A percentile compares a stretch with the other conserved stretches of the same genome.
Conservation (phyloP, 2,329 filamentous ascomycete genomes). For the Fusarium xyrophilum region DNA sequence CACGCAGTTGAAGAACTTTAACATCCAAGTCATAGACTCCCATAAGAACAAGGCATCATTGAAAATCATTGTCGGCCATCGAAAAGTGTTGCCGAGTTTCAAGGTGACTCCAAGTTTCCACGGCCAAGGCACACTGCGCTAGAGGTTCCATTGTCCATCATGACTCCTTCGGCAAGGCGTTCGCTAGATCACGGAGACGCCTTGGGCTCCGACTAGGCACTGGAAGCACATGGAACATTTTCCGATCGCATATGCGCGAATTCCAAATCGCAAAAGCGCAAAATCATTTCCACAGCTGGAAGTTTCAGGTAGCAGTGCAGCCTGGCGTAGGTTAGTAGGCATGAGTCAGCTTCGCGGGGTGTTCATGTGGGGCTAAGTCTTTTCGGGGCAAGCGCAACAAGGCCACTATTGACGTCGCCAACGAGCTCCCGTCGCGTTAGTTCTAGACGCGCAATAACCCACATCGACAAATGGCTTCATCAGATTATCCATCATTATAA, state of each 20-base stretch:
- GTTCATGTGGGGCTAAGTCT: neutral
- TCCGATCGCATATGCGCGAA: neutral
- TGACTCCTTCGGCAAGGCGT: conserved; percentile 13
- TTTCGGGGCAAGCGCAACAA: conserved; percentile 3
- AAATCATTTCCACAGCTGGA: neutral
- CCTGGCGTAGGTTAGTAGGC: neutral
- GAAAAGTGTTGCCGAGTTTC: neutral
- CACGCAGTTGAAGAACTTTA: neutral
- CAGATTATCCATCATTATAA: conserved; percentile 2
- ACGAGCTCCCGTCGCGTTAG: conserved; percentile 1
- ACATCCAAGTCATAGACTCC: neutral
- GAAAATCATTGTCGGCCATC: neutral
- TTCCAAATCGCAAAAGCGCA: neutral
- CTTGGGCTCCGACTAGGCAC: neutral
- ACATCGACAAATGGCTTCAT: conserved; percentile 4
- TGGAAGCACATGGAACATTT: neutral
- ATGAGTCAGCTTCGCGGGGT: neutral
- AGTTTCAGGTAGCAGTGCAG: neutral
- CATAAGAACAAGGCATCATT: neutral
- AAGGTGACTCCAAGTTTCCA: neutral
- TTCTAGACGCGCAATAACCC: conserved; percentile 18
- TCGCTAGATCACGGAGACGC: neutral
- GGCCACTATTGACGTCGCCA: conserved; percentile 27
- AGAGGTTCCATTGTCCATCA: conserved; percentile 11
- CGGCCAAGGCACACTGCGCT: neutral